Evolutionary conservation across 2,329 filamentous ascomycete species (phyloP), one percentile per base, ranked within the genome.

Genomic region (Westerdykella ornata): DNA sequence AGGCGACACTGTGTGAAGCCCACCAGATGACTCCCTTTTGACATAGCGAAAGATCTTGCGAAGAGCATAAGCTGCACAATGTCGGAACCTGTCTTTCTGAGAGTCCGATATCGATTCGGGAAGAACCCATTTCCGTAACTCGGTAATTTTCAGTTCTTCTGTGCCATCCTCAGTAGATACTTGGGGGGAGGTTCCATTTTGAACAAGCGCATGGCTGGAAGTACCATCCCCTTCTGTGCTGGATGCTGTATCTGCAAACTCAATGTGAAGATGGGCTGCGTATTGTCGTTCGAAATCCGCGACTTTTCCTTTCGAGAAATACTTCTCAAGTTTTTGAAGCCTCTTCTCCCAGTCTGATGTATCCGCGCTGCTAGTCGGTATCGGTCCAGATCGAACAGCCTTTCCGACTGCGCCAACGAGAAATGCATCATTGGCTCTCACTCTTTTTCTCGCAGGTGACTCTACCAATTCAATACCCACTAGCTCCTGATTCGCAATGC

Each of bases 401-500:
- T 81, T 81, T 1, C 84, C 82, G 40, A 89, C 78, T 0, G 84
- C 84, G 57, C 89, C 84, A 26, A 85, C 82, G 18, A 89, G 68
- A 6, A 85, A 70, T 7, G 82, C 81, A 38, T 61, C 62, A 30
- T 60, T 51, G 3, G 54, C 52, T 49, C 59, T 67, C n/a, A 52
- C 48, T 18, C 65, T 59, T 46, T 69, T 71, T 5, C 60, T 57
- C 8, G 57, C 45, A 5, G 56, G 50, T 5, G 54, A 43, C 6
- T 53, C 56, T 30, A 56, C 58, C 13, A 72, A 54, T 39, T 88
- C 84, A 38, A 88, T 72, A 1, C 79, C 83, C 13, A 87, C 70
- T 22, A 90, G 68, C 34, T 78, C 73, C 33, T 76, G 75, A 22
- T 78, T 78, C n/a, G 75, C 65, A 5, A 88, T 66, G 2, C 78